These are phyloP conservation scores for Candida gigantensis DNA, from an alignment of 1,139 yeast species.

Conservation along the genomic window DNA sequence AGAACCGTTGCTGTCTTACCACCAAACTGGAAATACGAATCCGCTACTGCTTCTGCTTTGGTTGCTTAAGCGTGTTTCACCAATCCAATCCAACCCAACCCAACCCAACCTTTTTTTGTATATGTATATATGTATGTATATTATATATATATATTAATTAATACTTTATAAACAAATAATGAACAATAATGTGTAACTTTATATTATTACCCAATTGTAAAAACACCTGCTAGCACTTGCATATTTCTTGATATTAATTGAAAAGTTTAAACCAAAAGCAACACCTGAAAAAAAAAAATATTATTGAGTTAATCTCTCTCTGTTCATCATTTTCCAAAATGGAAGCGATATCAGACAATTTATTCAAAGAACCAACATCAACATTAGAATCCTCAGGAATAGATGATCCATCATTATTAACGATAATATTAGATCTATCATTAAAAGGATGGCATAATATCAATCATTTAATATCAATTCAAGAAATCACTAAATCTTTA, in stretches of 20 bases:
- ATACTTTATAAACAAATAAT: no score
- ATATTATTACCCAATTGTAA: no score
- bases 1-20: slow-evolving; percentile 98
- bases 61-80: slow-evolving; percentile 72
- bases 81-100: no score
- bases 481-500: slow-evolving; percentile 59
- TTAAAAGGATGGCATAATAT: slow-evolving; percentile 75
- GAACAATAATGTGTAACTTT: no score
- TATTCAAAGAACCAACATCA: slow-evolving; percentile 49
- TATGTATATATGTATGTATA: slow-evolving; percentile 4
- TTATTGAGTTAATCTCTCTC: neutral
- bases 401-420: slow-evolving; percentile 81
- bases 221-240: no score
- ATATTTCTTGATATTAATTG: no score
- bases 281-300: neutral
- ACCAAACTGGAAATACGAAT: slow-evolving; percentile 99
- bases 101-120: no score
- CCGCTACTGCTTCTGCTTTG: slow-evolving; percentile 99
- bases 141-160: neutral
- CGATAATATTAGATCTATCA: slow-evolving; percentile 76
- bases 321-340: slow-evolving; percentile 26
- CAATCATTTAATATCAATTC: slow-evolving; percentile 44
- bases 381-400: slow-evolving; percentile 25
- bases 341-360: slow-evolving; percentile 77
- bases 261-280: neutral